Conservation (phyloP, 352 stramenopile species). For the Plasmopara viticola region DNA sequence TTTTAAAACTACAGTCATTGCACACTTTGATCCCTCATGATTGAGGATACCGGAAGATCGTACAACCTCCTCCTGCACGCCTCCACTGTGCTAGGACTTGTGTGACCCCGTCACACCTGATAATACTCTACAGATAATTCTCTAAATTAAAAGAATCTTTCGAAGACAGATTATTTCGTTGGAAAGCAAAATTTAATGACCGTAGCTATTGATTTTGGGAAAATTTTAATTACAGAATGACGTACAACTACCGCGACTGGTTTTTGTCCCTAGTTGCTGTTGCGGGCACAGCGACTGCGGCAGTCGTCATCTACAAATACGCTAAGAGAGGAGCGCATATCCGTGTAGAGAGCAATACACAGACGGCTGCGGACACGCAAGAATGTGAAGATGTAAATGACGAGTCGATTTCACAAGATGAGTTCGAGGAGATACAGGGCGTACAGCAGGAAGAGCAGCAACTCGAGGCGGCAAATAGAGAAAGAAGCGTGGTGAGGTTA, state of each 20-base stretch:
- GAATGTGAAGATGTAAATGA: slow-evolving; percentile 27
- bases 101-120: no score
- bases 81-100: no score
- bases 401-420: slow-evolving; percentile 35
- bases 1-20: no score
- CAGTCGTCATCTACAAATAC: slow-evolving; percentile 55
- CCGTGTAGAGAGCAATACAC: slow-evolving; percentile 14
- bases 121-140: no score
- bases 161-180: no score
- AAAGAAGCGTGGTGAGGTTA: slow-evolving; percentile 7
- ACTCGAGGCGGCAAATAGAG: slow-evolving; percentile 31
- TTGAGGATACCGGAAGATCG: no score
- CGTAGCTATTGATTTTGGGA: no score
- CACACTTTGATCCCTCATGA: no score
- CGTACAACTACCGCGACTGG: slow-evolving; percentile 46
- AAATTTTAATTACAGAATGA: slow-evolving; percentile 5
- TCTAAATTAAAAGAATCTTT: no score
- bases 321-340: slow-evolving; percentile 35
- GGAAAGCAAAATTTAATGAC: no score
- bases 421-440: slow-evolving; percentile 25
- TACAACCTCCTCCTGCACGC: no score
- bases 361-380: slow-evolving; percentile 10
- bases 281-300: slow-evolving; percentile 56
- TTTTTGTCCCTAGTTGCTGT: slow-evolving; percentile 63
- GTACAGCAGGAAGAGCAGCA: slow-evolving; percentile 37